Evolutionary conservation across 306 rosid species (phyloP).

Genomic region (Oxytropis ochrocephala): DNA sequence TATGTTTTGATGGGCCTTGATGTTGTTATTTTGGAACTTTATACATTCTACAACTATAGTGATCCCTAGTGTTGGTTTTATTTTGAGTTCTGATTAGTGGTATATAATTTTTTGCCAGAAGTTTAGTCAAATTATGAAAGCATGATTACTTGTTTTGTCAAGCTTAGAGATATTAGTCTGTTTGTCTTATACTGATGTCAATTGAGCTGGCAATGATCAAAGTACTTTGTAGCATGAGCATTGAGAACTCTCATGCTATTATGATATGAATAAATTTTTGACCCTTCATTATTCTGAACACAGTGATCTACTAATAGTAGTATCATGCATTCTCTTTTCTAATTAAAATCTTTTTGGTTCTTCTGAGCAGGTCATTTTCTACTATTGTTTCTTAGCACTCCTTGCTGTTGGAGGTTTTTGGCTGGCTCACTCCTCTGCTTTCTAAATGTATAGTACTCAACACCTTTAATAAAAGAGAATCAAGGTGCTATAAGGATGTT

Average conservation of each 20-base stretch:
- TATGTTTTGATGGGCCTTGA: no score
- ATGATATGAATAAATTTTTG: background rate
- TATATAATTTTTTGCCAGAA: no score
- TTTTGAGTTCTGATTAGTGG: no score
- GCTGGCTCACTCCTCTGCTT: constrained; percentile 96
- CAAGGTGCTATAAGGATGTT: no score
- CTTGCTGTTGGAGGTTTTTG: constrained; percentile 84
- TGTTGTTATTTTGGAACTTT: no score
- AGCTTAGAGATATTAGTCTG: no score
- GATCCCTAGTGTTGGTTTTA: no score
- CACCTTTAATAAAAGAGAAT: background rate
- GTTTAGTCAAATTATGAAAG: no score
- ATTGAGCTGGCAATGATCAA: background rate
- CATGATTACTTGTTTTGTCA: no score
- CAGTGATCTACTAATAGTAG: no score
- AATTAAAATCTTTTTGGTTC: background rate
- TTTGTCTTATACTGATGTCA: background rate
- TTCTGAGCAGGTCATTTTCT: constrained; percentile 70
- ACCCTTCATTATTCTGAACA: background rate
- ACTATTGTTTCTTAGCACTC: constrained; percentile 94
- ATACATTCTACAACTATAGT: no score
- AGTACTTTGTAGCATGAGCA: constrained; percentile 3
- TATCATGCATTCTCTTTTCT: background rate
- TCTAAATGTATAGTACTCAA: constrained; percentile 60
- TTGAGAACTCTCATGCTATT: background rate